A percentile compares a stretch with the other conserved stretches of the same genome.
These are phyloP conservation scores for Psidium guajava DNA, from an alignment of 345 rosid species.

Conservation along the genomic window DNA sequence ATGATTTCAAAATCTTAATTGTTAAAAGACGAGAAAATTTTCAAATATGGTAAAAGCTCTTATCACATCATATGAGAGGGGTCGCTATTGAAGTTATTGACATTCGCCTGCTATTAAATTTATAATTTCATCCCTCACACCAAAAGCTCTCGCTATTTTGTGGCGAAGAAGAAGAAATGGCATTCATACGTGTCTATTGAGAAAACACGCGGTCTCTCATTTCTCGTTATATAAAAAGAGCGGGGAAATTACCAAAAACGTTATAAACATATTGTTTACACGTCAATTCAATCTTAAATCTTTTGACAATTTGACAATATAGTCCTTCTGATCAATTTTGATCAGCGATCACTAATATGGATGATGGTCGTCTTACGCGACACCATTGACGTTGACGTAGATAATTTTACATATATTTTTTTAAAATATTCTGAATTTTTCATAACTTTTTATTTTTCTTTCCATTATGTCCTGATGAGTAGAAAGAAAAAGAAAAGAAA, in stretches of 20 bases:
- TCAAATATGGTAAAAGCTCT: neutral
- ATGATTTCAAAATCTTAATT: neutral
- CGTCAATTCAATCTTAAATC: rapidly evolving
- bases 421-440: neutral
- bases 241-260: rapidly evolving
- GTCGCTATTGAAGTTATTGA: neutral
- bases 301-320: rapidly evolving
- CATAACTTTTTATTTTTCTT: rapidly evolving
- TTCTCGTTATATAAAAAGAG: neutral
- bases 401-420: neutral
- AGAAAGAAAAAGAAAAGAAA: neutral
- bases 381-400: rapidly evolving
- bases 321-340: rapidly evolving
- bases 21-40: neutral
- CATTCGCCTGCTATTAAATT: neutral
- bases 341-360: rapidly evolving
- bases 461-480: neutral
- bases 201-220: neutral
- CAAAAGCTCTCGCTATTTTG: neutral
- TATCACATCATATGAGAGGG: neutral
- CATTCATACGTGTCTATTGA: neutral
- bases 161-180: neutral
- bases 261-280: neutral
- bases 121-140: neutral
- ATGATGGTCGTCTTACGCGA: rapidly evolving